Evolutionary conservation across 495 filamentous ascomycete species (phyloP), one percentile per base, ranked within the genome.

Genomic region (Penicillium odoratum): DNA sequence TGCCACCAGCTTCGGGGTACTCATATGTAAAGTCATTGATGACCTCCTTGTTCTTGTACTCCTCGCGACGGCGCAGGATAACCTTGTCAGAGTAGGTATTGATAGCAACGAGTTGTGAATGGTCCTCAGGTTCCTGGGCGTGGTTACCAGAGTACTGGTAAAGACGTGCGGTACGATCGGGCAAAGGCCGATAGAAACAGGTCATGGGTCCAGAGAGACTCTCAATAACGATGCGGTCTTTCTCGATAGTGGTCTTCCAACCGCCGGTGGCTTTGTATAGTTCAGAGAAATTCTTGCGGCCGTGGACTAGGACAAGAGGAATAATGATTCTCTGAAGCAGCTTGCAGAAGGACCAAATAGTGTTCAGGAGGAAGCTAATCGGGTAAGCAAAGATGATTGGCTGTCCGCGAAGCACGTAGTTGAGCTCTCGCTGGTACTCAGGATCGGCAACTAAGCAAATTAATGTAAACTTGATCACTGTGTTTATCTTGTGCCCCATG

Each of bases 341-440:
- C 48, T 51, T 51, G 31, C 16, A 36, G 48, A 51, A 36, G 3
- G 48, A 51, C 48, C 48, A 51, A 13, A 51, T 38, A 13, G n/a
- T 21, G 48, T 51, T 51, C 7, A 51, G 48, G 6, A 51, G 4
- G 16, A 51, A 9, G 3, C 26, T 38, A 16, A 40, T 38, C 16
- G 48, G 48, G 10, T 16, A 30, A 3, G 48, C 48, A 9, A 51
- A 51, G 31, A 51, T 13, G 16, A 51, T 36, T 5, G 48, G 48
- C 25, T 38, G 30, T 26, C 48, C 34, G 1, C 48, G 48, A 11
- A 51, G 16, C 0, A 36, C 34, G 15, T 51, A 51, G 31, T 51
- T 51, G 9, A 51, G 48, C n/a, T 51, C 48, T 7, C 48, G 48
- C 31, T 51, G 48, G 48, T 51, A 51, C 48, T 51, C 48, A 51